A percentile compares a stretch with the other conserved stretches of the same genome.
Conservation (phyloP, 352 stramenopile genomes). For the Elongisporangium undulatum region DNA sequence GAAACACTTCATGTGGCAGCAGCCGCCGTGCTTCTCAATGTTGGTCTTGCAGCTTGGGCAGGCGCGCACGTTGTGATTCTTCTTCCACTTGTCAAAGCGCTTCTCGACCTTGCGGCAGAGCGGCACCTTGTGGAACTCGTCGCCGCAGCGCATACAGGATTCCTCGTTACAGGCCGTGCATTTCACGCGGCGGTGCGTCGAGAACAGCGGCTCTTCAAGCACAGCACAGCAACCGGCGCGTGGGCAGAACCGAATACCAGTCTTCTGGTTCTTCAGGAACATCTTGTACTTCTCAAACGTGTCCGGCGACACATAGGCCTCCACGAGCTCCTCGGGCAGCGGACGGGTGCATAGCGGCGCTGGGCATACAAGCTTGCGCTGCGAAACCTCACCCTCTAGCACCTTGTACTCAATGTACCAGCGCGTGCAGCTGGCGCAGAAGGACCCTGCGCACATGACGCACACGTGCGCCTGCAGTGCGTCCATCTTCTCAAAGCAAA, state of each 20-base stretch:
- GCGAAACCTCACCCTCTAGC: constrained; percentile 65
- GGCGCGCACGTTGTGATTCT: constrained; percentile 58
- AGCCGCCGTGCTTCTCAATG: constrained; percentile 86
- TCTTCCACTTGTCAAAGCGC: constrained; percentile 65
- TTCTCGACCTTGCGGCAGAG: constrained; percentile 59
- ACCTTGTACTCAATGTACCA: constrained; percentile 81
- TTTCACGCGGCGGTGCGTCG: constrained; percentile 30
- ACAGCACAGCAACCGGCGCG: constrained; percentile 53
- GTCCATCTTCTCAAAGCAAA: constrained; percentile 70
- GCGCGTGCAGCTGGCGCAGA: constrained; percentile 57
- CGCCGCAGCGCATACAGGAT: constrained; percentile 68
- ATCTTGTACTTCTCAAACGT: constrained; percentile 60
- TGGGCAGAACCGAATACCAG: constrained; percentile 70
- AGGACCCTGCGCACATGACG: constrained; percentile 29
- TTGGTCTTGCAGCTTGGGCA: constrained; percentile 63
- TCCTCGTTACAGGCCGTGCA: constrained; percentile 42
- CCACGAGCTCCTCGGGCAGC: constrained; percentile 44
- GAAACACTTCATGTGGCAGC: constrained; percentile 83
- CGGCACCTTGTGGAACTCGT: constrained; percentile 48
- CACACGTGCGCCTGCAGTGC: constrained; percentile 41
- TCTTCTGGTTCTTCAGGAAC: constrained; percentile 60
- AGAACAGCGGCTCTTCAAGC: constrained; percentile 54
- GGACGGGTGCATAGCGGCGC: constrained; percentile 47
- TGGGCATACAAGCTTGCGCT: constrained; percentile 69
- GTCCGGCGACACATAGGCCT: constrained; percentile 39